These are phyloP conservation scores for Citrus unshiu DNA, from an alignment of 345 rosid species.

Conservation along the genomic window DNA sequence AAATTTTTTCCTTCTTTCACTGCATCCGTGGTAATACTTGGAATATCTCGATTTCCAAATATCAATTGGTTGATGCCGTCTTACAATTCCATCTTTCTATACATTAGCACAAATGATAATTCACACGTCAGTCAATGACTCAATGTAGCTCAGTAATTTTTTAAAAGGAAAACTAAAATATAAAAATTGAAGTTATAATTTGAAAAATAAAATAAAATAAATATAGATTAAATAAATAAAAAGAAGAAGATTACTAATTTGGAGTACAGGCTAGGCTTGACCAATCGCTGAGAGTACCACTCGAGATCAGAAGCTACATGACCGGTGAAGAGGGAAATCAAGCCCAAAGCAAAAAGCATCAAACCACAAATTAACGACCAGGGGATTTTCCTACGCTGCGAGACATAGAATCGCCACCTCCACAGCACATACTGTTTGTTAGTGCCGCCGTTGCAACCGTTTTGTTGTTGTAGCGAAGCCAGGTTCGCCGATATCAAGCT, in stretches of 20 bases:
- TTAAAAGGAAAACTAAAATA: no score
- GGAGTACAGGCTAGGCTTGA: constrained; percentile 45
- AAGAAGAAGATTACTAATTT: constrained; percentile 43
- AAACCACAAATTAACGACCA: constrained; percentile 76
- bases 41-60: constrained; percentile 84
- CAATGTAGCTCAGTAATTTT: neutral
- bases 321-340: constrained; percentile 90
- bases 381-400: constrained; percentile 42
- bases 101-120: neutral
- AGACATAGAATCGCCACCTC: constrained; percentile 46
- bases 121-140: neutral
- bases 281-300: constrained; percentile 87
- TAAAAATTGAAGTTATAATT: neutral
- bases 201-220: neutral
- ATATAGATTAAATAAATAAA: neutral
- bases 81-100: constrained; percentile 42
- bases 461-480: constrained; percentile 56
- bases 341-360: constrained; percentile 83
- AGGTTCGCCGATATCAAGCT: constrained; percentile 49
- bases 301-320: constrained; percentile 94
- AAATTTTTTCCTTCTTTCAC: constrained; percentile 65
- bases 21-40: constrained; percentile 70
- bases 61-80: constrained; percentile 57
- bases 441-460: constrained; percentile 21
- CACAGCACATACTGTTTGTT: constrained; percentile 27